These are phyloP conservation scores for Penicillium sp. DNA, from an alignment of 2,329 filamentous ascomycete genomes.

Conservation along the genomic window DNA sequence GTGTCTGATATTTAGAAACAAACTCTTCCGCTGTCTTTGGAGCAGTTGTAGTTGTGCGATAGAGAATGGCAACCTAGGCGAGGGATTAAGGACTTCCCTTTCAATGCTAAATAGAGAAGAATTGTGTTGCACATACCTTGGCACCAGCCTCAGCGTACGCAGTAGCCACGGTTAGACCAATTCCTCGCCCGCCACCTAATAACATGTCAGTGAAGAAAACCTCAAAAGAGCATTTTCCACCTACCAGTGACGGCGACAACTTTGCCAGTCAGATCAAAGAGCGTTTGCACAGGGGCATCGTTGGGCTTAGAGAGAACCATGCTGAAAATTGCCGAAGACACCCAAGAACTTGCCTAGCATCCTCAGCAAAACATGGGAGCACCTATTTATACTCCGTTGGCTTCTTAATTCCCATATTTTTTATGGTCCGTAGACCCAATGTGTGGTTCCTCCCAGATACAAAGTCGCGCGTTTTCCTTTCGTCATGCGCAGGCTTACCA, in stretches of 20 bases:
- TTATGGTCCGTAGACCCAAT: no score
- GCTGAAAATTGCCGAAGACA: no score
- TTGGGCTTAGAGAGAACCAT: conserved; percentile 7
- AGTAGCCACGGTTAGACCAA: conserved; percentile 6
- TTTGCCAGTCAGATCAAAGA: conserved; percentile 9
- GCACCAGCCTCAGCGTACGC: conserved; percentile 6
- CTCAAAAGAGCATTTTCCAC: background rate
- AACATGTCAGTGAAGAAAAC: no score
- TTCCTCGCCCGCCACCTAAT: conserved; percentile 6
- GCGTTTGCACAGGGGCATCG: conserved; percentile 9
- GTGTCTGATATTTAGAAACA: background rate
- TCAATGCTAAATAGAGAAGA: no score
- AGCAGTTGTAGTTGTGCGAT: background rate
- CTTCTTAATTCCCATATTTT: no score
- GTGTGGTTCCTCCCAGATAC: no score
- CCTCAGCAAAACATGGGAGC: no score
- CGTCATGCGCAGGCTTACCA: no score
- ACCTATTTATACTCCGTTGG: background rate
- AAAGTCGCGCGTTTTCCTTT: no score
- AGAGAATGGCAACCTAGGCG: background rate
- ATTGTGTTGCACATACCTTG: no score
- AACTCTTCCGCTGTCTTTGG: background rate
- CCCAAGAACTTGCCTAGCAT: no score
- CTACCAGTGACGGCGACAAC: conserved; percentile 14
- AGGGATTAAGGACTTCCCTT: conserved; percentile 2